Evolutionary conservation across 768 basidiomycete genomes (phyloP).

Genomic region (Xerocomellus intermedius): DNA sequence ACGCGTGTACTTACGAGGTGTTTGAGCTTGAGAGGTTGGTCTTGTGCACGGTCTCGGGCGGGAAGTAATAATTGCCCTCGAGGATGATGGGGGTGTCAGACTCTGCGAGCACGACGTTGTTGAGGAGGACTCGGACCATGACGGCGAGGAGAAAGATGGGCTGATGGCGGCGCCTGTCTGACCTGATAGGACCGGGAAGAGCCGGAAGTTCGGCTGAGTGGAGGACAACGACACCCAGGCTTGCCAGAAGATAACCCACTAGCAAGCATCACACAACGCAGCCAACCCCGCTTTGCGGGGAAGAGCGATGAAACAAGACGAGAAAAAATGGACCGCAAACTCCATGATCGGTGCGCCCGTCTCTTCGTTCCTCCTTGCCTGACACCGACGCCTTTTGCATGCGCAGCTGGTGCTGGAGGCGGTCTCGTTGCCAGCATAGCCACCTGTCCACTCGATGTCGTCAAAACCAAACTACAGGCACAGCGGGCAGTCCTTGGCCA

Average conservation of each 20-base stretch:
- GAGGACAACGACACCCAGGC: neutral
- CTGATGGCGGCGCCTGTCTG: neutral
- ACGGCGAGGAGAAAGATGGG: neutral
- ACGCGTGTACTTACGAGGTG: constrained; percentile 43
- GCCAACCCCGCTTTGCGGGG: constrained; percentile 55
- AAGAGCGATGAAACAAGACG: constrained; percentile 61
- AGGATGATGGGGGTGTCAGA: constrained; percentile 53
- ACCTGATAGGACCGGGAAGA: constrained; percentile 20
- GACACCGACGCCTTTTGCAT: neutral
- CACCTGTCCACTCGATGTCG: constrained; percentile 95
- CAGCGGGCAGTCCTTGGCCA: constrained; percentile 72
- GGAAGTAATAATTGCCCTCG: constrained; percentile 76
- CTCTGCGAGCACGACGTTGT: constrained; percentile 56
- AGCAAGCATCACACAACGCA: neutral
- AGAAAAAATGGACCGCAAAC: constrained; percentile 66
- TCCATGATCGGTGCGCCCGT: constrained; percentile 73
- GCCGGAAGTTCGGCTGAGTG: constrained; percentile 14
- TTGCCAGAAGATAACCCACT: neutral
- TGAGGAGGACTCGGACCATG: constrained; percentile 51
- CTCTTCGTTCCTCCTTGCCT: neutral
- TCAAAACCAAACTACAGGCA: constrained; percentile 98
- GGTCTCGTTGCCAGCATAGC: constrained; percentile 90
- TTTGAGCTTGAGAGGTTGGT: constrained; percentile 48
- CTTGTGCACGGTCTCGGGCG: constrained; percentile 50
- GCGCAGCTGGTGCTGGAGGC: constrained; percentile 87